Base-by-base conservation (phyloP, 371 early-diverging fungal species). In the Lichtheimia ornata region DNA sequence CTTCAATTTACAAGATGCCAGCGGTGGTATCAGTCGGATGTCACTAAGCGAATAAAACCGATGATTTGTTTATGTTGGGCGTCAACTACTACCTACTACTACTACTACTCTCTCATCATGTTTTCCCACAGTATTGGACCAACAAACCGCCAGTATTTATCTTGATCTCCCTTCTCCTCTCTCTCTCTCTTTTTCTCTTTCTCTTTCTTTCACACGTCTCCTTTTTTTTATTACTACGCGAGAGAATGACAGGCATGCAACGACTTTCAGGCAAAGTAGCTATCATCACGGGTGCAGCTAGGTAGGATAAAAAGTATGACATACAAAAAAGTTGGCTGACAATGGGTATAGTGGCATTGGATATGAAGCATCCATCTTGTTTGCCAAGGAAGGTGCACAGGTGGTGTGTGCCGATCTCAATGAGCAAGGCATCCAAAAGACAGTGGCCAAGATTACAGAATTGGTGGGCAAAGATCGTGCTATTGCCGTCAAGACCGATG, bases 381-480 rank as follows among this genome's bases (percentile, higher is more conserved):
- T 93, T 73, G 92, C 91, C 15, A 84, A 85, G 20, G 91, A 94
- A 78, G 94, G 93, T n/a, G 92, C 91, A 18, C 77, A 85, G 53
- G 91, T 92, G 5, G 90, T 92, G 12, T 83, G 83, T 67, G 88
- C 88, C 17, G 94, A 94, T 72, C 74, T 94, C 64, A 89, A 92
- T 70, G 85, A 83, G 45, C 66, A 76, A 55, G 86, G 82, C 2
- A 77, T 75, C 5, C 59, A 78, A 30, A 76, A 71, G 22, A 76
- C 86, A 1, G 82, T 76, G 13, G 76, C 72, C 11, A 81, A 77
- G 60, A 84, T 89, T 20, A 59, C 66, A 6, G 59, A 82, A 20
- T 51, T 76, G 5, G 67, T 61, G 22, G 74, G 77, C 11, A 41
- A 58, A 12, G 65, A 58, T 28, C 20, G 28, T 17, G 84, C 87